Conservation (phyloP, 179 eudicot genomes). For the Heliamphora pulchella region DNA sequence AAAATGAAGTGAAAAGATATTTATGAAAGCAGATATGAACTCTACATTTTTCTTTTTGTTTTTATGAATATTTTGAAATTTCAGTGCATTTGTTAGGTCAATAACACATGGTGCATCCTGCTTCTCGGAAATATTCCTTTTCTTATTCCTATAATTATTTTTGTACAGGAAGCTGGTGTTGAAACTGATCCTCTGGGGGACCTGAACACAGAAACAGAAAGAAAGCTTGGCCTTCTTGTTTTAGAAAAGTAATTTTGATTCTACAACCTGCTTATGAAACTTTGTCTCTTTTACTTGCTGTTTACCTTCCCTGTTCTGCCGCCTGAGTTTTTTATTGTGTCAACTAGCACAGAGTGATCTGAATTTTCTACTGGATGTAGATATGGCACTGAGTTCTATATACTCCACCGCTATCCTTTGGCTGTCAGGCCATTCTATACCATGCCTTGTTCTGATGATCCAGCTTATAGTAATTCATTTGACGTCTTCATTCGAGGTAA, state of each 20-base stretch:
- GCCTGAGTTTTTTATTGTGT: neutral
- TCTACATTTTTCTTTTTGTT: neutral
- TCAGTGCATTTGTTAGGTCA: neutral
- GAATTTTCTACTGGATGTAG: constrained; percentile 28
- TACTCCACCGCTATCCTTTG: constrained; percentile 81
- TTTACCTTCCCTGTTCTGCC: neutral
- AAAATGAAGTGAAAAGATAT: neutral
- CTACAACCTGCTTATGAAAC: neutral
- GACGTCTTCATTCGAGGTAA: constrained; percentile 92
- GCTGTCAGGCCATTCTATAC: constrained; percentile 92
- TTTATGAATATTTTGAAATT: neutral
- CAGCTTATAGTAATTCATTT: constrained; percentile 75
- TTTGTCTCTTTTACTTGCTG: neutral
- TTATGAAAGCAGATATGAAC: neutral
- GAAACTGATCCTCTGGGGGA: constrained; percentile 88
- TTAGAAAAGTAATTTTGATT: constrained; percentile 49
- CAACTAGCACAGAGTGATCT: neutral
- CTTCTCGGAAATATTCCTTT: neutral
- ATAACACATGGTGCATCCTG: neutral
- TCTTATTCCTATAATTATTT: neutral
- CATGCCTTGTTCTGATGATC: constrained; percentile 77
- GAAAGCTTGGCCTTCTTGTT: constrained; percentile 79
- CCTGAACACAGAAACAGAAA: constrained; percentile 81
- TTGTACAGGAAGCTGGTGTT: constrained; percentile 73
- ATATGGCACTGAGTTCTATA: constrained; percentile 87